Conservation (phyloP, 2,329 filamentous ascomycete species). For the Colletotrichum camelliae region DNA sequence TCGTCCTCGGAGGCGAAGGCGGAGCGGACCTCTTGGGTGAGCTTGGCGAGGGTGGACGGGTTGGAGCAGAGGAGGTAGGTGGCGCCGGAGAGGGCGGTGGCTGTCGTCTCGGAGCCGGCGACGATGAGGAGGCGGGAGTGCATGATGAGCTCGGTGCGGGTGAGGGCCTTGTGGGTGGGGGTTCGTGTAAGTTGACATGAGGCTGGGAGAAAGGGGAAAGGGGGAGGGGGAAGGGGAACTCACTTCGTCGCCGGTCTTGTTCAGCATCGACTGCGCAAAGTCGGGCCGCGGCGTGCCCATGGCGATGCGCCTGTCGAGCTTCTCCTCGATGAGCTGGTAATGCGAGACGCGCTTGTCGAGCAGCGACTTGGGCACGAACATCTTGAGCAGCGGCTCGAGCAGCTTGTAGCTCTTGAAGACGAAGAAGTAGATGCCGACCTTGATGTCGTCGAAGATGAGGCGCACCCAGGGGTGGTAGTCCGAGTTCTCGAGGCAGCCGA, state of each 20-base stretch:
- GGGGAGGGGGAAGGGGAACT: too few relatives aligned
- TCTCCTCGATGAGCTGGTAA: not conserved
- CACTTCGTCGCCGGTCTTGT: conserved; percentile 19
- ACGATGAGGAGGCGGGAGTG: conserved; percentile 28
- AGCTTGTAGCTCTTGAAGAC: not conserved
- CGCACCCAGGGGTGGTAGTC: conserved; percentile 18
- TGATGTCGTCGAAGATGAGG: conserved; percentile 25
- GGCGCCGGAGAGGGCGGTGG: conserved; percentile 32
- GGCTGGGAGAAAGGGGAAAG: too few relatives aligned
- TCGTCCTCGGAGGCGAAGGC: conserved; percentile 38
- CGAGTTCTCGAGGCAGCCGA: conserved; percentile 28
- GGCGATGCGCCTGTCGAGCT: conserved; percentile 15
- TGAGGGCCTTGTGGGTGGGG: conserved; percentile 2
- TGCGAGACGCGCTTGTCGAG: not conserved
- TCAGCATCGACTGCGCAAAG: conserved; percentile 23
- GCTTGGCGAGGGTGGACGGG: conserved; percentile 30
- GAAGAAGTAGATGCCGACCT: not conserved
- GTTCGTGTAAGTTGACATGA: not conserved
- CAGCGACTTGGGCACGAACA: not conserved
- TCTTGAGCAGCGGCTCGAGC: not conserved
- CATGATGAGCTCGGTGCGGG: conserved; percentile 25
- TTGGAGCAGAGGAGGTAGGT: conserved; percentile 34
- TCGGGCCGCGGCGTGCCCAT: conserved; percentile 19
- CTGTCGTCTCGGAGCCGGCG: conserved; percentile 41
- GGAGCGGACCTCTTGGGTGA: conserved; percentile 42